Conservation (phyloP, 2,329 filamentous ascomycete genomes). For the Purpureocillium takamizusanense region DNA sequence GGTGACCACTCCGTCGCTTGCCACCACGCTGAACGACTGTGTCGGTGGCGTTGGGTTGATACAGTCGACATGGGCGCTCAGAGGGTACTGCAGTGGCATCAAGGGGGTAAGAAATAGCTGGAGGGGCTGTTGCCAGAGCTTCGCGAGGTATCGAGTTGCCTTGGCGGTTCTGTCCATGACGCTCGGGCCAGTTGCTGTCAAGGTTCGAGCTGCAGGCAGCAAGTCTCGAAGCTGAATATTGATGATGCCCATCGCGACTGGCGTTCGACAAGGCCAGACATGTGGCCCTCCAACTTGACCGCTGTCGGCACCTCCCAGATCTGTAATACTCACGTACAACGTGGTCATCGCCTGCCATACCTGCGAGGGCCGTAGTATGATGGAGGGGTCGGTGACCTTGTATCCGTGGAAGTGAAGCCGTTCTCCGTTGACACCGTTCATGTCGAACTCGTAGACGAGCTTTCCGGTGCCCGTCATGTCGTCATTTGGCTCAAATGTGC, state of each 20-base stretch:
- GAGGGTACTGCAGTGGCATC: constrained; percentile 46
- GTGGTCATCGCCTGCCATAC: constrained; percentile 57
- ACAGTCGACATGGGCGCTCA: constrained; percentile 36
- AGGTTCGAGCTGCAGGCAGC: too few relatives aligned
- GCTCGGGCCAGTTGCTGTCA: too few relatives aligned
- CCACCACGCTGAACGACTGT: constrained; percentile 34
- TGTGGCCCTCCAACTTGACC: too few relatives aligned
- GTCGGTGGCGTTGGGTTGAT: constrained; percentile 40
- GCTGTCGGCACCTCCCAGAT: constrained; percentile 11
- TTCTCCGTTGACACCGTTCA: constrained; percentile 43
- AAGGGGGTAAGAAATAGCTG: constrained; percentile 43
- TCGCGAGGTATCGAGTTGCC: too few relatives aligned
- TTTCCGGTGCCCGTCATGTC: constrained; percentile 48
- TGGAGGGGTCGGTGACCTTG: constrained; percentile 52
- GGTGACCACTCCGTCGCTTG: constrained; percentile 42
- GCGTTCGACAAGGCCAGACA: too few relatives aligned
- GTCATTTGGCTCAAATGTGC: constrained; percentile 44
- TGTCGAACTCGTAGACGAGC: constrained; percentile 52
- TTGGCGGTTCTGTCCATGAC: too few relatives aligned
- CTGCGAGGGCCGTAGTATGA: constrained; percentile 43
- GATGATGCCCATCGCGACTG: too few relatives aligned
- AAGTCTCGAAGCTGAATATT: too few relatives aligned
- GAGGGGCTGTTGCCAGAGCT: too few relatives aligned
- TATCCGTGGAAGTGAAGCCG: constrained; percentile 51
- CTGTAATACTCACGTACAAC: constrained; percentile 51